Percentiles rank a stretch among this genome's conserved stretches.
phyloP scores from a whole-genome alignment of 106 monocot genomes.

The Cymbidium sinense region DNA sequence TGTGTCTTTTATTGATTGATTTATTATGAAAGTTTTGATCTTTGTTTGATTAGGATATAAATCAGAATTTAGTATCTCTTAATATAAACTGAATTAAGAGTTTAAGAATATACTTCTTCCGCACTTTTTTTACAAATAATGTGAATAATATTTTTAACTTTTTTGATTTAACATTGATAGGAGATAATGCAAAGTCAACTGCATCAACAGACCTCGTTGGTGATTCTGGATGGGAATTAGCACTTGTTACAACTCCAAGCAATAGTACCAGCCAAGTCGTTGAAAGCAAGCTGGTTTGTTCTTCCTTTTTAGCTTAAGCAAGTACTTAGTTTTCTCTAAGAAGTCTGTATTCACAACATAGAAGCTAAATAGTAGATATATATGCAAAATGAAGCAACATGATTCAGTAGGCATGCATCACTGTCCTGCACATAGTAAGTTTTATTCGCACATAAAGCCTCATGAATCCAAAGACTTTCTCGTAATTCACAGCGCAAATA shows the following conservation, averaged over 20 bases:
- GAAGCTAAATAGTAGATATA: not conserved
- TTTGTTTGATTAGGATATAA: not conserved
- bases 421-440: not conserved
- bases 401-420: not conserved
- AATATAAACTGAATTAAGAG: not conserved
- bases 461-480: not conserved
- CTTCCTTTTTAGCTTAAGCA: not conserved
- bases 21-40: not conserved
- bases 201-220: constrained; percentile 26
- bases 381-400: not conserved
- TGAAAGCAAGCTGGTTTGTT: constrained; percentile 71
- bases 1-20: not conserved
- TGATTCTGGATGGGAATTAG: constrained; percentile 84
- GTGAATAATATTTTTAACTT: not conserved
- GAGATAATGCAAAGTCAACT: constrained; percentile 30
- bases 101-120: not conserved
- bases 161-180: constrained; percentile 13
- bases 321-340: not conserved
- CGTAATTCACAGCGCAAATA: not conserved
- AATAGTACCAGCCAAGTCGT: constrained; percentile 51
- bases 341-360: not conserved
- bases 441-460: not conserved
- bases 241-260: constrained; percentile 78
- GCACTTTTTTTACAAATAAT: too few species aligned
- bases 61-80: not conserved